Percentiles rank a stretch among this genome's conserved stretches.
phyloP scores from a whole-genome alignment of 139 green algal species.

The Chlamydomonas schloesseri region DNA sequence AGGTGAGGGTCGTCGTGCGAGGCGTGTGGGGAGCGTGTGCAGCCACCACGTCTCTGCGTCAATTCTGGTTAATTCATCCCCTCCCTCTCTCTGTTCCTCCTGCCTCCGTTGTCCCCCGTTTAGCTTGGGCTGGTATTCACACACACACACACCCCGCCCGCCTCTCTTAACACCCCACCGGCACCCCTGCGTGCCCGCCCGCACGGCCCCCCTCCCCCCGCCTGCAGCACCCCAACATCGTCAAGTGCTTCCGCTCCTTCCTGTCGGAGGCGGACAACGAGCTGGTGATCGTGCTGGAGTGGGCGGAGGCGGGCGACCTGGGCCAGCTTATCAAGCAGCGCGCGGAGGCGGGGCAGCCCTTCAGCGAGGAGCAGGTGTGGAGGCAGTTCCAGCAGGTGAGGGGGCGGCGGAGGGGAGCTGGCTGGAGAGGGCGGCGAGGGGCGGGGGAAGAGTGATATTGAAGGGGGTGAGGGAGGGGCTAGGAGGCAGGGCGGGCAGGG shows the following conservation, averaged over 20 bases:
- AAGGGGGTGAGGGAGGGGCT: no score
- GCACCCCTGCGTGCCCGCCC: no score
- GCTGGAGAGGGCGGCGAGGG: not conserved
- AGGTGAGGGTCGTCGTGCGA: no score
- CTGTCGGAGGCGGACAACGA: slow-evolving; percentile 61
- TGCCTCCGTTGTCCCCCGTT: no score
- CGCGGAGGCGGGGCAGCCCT: slow-evolving; percentile 18
- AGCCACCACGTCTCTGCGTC: no score
- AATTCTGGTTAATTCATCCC: no score
- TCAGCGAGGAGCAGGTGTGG: slow-evolving; percentile 50
- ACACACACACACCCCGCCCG: no score
- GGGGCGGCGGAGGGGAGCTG: not conserved
- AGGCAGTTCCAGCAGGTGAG: slow-evolving; percentile 55
- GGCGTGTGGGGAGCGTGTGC: no score
- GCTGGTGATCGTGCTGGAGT: slow-evolving; percentile 73
- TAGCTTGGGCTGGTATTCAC: no score
- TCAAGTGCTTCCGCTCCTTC: slow-evolving; percentile 62
- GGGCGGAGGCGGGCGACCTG: slow-evolving; percentile 69
- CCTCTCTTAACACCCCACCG: no score
- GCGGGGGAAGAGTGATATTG: not conserved
- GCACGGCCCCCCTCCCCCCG: no score
- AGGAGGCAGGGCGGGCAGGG: not conserved
- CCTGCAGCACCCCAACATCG: slow-evolving; percentile 54
- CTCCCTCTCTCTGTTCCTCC: no score
- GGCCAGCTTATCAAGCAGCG: slow-evolving; percentile 47